Evolutionary conservation across 768 basidiomycete species (phyloP).

Genomic region (Trichaptum fuscoviolaceum): DNA sequence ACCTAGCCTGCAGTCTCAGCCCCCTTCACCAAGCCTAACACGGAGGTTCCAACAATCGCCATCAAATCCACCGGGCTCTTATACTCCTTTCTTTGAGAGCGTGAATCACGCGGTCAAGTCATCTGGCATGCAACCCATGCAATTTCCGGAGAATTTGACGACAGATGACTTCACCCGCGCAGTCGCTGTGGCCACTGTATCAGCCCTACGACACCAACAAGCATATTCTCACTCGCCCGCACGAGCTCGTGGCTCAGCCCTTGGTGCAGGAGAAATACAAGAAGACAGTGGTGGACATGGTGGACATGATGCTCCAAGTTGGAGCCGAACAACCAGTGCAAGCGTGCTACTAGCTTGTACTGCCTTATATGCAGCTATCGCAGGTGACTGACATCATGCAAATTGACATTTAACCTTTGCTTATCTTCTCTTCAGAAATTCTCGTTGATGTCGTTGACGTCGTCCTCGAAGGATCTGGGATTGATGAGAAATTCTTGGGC

Average conservation of each 20-base stretch:
- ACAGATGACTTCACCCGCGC: conserved; percentile 90
- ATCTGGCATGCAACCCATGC: conserved; percentile 39
- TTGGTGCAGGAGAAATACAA: conserved; percentile 30
- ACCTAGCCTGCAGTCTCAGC: conserved; percentile 1
- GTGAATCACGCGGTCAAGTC: conserved; percentile 75
- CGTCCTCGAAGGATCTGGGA: conserved; percentile 81
- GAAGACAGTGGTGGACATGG: conserved; percentile 55
- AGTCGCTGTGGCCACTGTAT: conserved; percentile 91
- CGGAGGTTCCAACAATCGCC: background rate
- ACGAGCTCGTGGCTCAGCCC: conserved; percentile 38
- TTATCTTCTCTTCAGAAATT: conserved; percentile 57
- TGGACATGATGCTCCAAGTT: conserved; percentile 93
- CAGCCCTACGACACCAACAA: conserved; percentile 80
- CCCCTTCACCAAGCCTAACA: background rate
- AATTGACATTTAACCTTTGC: conserved; percentile 4
- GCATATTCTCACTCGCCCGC: conserved; percentile 44
- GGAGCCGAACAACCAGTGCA: conserved; percentile 87
- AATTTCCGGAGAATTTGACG: conserved; percentile 62
- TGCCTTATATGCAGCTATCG: conserved; percentile 89
- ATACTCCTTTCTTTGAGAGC: conserved; percentile 68
- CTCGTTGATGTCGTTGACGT: conserved; percentile 95
- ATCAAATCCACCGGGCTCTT: conserved; percentile 29
- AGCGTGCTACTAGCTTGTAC: conserved; percentile 89
- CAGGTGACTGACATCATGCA: conserved; percentile 52
- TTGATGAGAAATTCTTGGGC: conserved; percentile 97